Conservation (phyloP, 2,329 filamentous ascomycete species). For the Chaetothyriales sp. region DNA sequence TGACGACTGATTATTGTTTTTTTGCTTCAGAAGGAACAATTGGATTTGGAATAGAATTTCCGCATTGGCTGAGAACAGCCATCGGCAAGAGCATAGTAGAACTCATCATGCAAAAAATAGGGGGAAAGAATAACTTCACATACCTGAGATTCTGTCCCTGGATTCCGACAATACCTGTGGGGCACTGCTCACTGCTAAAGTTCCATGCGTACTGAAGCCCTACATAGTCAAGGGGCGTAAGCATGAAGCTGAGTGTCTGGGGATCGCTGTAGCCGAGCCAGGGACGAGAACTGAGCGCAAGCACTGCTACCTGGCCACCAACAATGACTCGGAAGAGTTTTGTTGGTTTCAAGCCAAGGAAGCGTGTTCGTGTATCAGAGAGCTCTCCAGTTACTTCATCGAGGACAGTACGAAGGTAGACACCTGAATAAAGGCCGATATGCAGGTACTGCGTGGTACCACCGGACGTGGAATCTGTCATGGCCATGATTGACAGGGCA, state of each 20-base stretch:
- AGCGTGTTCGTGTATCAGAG: constrained; percentile 85
- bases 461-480: constrained; percentile 84
- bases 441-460: constrained; percentile 85
- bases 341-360: constrained; percentile 79
- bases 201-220: constrained; percentile 90
- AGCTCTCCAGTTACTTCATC: constrained; percentile 93
- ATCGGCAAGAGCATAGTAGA: constrained; percentile 30
- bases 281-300: constrained; percentile 83
- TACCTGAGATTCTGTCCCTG: constrained; percentile 79
- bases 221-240: constrained; percentile 80
- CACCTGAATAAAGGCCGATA: constrained; percentile 86
- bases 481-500: constrained; percentile 77
- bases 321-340: constrained; percentile 85
- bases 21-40: constrained; percentile 88
- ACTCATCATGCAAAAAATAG: constrained; percentile 46
- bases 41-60: constrained; percentile 44
- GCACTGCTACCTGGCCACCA: constrained; percentile 65
- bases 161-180: constrained; percentile 86
- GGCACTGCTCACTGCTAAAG: constrained; percentile 87
- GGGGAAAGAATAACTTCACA: constrained; percentile 21
- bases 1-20: constrained; percentile 14
- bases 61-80: constrained; percentile 27
- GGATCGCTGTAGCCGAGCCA: constrained; percentile 91
- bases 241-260: constrained; percentile 72
- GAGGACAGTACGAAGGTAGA: constrained; percentile 86